Evolutionary conservation across 2,329 filamentous ascomycete genomes (phyloP).

Genomic region (Hyphodiscus sp.): DNA sequence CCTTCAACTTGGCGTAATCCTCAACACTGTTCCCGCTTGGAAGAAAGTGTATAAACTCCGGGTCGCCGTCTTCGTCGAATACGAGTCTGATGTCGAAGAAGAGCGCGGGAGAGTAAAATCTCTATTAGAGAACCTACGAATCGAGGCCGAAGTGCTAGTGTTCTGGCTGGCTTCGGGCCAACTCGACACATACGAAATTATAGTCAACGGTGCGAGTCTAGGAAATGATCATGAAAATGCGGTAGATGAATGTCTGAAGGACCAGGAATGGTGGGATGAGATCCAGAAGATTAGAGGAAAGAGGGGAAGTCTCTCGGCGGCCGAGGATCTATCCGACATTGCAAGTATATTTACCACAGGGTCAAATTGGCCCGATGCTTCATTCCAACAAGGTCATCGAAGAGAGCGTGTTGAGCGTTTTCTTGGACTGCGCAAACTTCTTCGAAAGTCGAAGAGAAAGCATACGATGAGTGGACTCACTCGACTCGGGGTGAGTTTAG

Average conservation of each 20-base stretch:
- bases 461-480: slow-evolving; percentile 27
- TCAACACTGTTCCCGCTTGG: slow-evolving; percentile 77
- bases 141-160: slow-evolving; percentile 71
- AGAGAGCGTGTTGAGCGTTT: slow-evolving; percentile 39
- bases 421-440: slow-evolving; percentile 54
- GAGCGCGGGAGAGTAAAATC: slow-evolving; percentile 66
- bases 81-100: slow-evolving; percentile 76
- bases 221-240: slow-evolving; percentile 50
- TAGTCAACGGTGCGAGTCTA: slow-evolving; percentile 63
- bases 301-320: slow-evolving; percentile 27
- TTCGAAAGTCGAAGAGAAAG: slow-evolving; percentile 47
- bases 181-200: slow-evolving; percentile 66
- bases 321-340: slow-evolving; percentile 39
- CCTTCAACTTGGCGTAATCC: slow-evolving; percentile 76
- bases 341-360: slow-evolving; percentile 36
- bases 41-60: slow-evolving; percentile 65
- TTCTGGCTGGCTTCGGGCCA: slow-evolving; percentile 75
- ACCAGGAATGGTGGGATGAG: slow-evolving; percentile 80
- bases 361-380: slow-evolving; percentile 44
- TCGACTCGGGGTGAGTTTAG: slow-evolving; percentile 59
- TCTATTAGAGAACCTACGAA: slow-evolving; percentile 72
- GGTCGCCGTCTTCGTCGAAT: slow-evolving; percentile 84
- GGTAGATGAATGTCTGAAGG: slow-evolving; percentile 60
- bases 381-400: slow-evolving; percentile 43
- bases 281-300: slow-evolving; percentile 50